These are phyloP conservation scores for Malassezia yamatoensis DNA, from an alignment of 1,284 basidiomycete genomes.

Conservation along the genomic window DNA sequence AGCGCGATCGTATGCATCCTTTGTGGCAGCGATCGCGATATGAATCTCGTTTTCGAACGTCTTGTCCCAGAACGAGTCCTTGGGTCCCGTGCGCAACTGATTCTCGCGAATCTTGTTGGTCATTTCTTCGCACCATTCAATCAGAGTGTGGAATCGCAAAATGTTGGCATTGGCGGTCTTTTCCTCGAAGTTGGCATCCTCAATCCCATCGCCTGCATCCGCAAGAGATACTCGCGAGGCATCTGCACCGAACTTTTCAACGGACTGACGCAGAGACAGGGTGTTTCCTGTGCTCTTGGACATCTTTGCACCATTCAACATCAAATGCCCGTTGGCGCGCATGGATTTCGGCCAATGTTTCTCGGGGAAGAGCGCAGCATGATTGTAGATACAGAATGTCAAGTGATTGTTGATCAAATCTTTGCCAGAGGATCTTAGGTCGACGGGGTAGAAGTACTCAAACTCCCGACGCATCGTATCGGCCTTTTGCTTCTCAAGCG, in stretches of 20 bases:
- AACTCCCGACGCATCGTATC: constrained; percentile 81
- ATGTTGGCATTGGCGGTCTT: constrained; percentile 97
- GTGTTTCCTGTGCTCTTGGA: constrained; percentile 75
- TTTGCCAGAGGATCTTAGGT: constrained; percentile 97
- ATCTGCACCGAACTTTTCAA: constrained; percentile 71
- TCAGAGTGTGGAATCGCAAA: constrained; percentile 78
- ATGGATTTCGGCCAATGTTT: constrained; percentile 86
- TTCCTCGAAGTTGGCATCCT: constrained; percentile 98
- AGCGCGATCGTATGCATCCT: constrained; percentile 57
- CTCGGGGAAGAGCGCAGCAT: constrained; percentile 86
- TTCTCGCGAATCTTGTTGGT: constrained; percentile 57
- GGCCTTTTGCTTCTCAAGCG: constrained; percentile 65
- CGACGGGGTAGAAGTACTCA: constrained; percentile 96
- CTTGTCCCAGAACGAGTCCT: constrained; percentile 55
- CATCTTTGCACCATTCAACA: constrained; percentile 99
- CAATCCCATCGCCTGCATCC: constrained; percentile 92
- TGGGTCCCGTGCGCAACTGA: constrained; percentile 57
- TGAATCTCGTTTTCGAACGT: constrained; percentile 89
- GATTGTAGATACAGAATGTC: constrained; percentile 88
- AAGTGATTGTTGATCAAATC: constrained; percentile 94
- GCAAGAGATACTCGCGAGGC: constrained; percentile 84
- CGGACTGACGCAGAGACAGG: constrained; percentile 41
- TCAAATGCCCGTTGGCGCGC: constrained; percentile 89
- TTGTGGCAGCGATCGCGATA: constrained; percentile 67
- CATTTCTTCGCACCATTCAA: constrained; percentile 79